Conservation (phyloP, 306 rosid species). For the Lathyrus tuberosus region DNA sequence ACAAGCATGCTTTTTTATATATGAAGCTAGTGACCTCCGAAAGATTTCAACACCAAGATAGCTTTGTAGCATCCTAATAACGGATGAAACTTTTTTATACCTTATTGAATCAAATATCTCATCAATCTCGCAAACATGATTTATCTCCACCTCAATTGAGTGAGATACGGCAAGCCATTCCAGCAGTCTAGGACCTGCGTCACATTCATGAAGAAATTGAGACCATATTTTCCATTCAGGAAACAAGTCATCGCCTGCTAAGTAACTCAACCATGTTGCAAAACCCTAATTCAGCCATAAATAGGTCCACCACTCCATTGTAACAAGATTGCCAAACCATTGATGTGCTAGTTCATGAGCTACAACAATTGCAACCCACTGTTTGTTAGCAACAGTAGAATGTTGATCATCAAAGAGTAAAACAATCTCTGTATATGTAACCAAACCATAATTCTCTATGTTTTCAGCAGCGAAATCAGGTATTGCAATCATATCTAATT, state of each 20-base stretch:
- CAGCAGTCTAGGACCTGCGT: slow-evolving; percentile 81
- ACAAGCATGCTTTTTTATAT: too few relatives aligned
- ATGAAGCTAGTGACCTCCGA: too few relatives aligned
- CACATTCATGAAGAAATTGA: slow-evolving; percentile 67
- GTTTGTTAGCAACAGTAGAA: slow-evolving; percentile 89
- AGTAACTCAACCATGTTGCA: too few relatives aligned
- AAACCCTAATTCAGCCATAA: too few relatives aligned
- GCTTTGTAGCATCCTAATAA: slow-evolving; percentile 94
- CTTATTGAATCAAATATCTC: slow-evolving; percentile 94
- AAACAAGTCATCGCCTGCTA: too few relatives aligned
- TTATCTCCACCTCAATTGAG: slow-evolving; percentile 96
- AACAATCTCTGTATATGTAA: slow-evolving; percentile 89
- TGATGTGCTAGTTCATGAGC: too few relatives aligned
- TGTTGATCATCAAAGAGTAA: slow-evolving; percentile 85
- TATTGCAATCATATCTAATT: slow-evolving; percentile 95
- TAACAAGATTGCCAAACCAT: too few relatives aligned
- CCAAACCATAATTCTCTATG: slow-evolving; percentile 96
- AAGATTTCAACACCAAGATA: slow-evolving; percentile 88
- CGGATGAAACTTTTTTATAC: slow-evolving; percentile 87
- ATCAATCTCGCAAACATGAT: slow-evolving; percentile 85
- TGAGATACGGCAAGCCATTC: too few relatives aligned
- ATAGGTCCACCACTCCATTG: too few relatives aligned
- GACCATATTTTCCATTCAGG: too few relatives aligned
- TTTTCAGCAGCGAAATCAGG: slow-evolving; percentile 98
- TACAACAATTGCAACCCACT: slow-evolving; percentile 95